Percentiles rank a stretch among this genome's conserved stretches.
phyloP scores from a whole-genome alignment of 805 yeast species.

The Yarrowia bubula region DNA sequence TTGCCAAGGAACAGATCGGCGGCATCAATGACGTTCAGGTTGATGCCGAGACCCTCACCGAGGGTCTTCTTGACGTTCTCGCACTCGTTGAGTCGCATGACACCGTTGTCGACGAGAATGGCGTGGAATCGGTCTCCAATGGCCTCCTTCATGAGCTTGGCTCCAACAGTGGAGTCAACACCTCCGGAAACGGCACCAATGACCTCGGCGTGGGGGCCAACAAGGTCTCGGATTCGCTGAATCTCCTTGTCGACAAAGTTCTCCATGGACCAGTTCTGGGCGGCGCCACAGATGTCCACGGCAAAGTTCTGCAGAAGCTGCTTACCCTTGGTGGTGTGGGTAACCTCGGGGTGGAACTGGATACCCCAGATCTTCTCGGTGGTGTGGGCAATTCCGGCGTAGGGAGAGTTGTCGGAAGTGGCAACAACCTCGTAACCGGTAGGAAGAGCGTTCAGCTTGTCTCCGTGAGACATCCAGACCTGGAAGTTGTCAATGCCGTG shows the following conservation, averaged over 20 bases:
- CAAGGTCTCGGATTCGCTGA: constrained; percentile 81
- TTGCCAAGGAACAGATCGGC: constrained; percentile 81
- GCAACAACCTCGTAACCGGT: constrained; percentile 86
- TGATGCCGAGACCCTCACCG: constrained; percentile 90
- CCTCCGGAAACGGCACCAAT: constrained; percentile 99
- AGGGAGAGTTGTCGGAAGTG: constrained; percentile 91
- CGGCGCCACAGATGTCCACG: constrained; percentile 79
- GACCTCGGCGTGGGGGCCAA: constrained; percentile 97
- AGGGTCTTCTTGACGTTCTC: constrained; percentile 82
- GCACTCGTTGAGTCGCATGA: constrained; percentile 93
- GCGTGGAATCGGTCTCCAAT: constrained; percentile 99
- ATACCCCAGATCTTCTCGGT: constrained; percentile 80
- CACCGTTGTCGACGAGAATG: constrained; percentile 95
- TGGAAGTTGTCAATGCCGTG: constrained; percentile 88
- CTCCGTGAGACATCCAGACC: constrained; percentile 99
- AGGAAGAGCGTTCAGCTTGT: constrained; percentile 88
- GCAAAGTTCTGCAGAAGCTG: constrained; percentile 87
- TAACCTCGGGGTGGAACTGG: constrained; percentile 99
- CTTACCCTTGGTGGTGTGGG: constrained; percentile 92
- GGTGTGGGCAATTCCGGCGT: constrained; percentile 83
- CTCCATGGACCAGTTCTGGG: constrained; percentile 95
- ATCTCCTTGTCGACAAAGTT: constrained; percentile 97
- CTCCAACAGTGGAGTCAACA: constrained; percentile 98
- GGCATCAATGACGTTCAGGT: constrained; percentile 93
- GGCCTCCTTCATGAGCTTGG: constrained; percentile 96